These are phyloP conservation scores for Hypoxylon sp. DNA, from an alignment of 2,329 filamentous ascomycete species.

Conservation along the genomic window DNA sequence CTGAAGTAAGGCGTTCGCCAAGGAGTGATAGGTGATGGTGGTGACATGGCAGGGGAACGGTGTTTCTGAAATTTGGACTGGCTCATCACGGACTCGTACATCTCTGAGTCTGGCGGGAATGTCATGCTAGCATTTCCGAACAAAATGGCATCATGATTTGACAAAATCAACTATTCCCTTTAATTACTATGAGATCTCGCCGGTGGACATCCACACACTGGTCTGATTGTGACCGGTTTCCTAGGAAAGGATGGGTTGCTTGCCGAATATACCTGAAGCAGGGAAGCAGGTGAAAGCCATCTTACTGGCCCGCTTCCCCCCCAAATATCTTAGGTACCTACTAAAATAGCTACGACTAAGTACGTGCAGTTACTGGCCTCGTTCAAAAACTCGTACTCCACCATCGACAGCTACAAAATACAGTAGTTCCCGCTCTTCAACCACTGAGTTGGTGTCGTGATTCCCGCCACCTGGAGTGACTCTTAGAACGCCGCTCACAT, in stretches of 20 bases:
- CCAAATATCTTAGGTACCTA: not conserved
- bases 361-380: conserved; percentile 75
- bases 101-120: conserved; percentile 51
- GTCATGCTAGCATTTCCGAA: conserved; percentile 53
- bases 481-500: conserved; percentile 90
- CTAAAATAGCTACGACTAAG: not conserved
- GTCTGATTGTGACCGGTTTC: not conserved
- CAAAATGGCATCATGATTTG: conserved; percentile 55
- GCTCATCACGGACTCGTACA: conserved; percentile 53
- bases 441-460: conserved; percentile 46
- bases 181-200: conserved; percentile 10
- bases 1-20: conserved; percentile 49
- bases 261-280: not conserved
- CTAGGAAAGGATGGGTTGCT: not conserved
- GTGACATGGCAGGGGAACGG: conserved; percentile 56
- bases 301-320: not conserved
- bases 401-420: conserved; percentile 88
- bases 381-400: conserved; percentile 85
- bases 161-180: conserved; percentile 34
- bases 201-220: not conserved
- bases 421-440: conserved; percentile 79
- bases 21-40: conserved; percentile 55
- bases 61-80: conserved; percentile 56
- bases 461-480: conserved; percentile 72
- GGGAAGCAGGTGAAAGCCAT: not conserved